A percentile compares a stretch with the other conserved stretches of the same genome.
Evolutionary conservation across 2,329 filamentous ascomycete genomes (phyloP).

Genomic region (Aspergillus fumigatiaffinis): DNA sequence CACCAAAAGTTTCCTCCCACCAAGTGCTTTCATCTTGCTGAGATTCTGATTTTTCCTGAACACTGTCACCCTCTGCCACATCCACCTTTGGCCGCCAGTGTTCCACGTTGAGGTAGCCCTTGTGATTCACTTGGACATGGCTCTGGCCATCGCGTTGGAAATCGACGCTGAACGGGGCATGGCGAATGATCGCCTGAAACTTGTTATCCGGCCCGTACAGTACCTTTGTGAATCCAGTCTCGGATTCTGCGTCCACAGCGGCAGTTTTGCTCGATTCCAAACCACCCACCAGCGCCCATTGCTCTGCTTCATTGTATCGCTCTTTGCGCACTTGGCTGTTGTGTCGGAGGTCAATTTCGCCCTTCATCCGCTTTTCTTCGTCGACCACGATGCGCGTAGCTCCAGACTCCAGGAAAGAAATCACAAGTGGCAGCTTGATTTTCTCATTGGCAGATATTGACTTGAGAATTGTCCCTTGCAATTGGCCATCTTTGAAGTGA

Average conservation of each 20-base stretch:
- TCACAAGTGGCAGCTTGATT: conserved; percentile 73
- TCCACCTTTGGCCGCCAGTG: conserved; percentile 92
- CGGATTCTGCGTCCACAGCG: conserved; percentile 62
- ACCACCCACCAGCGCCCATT: conserved; percentile 82
- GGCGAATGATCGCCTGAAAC: conserved; percentile 78
- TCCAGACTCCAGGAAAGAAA: conserved; percentile 87
- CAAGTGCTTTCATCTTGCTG: conserved; percentile 71
- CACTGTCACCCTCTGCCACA: conserved; percentile 48
- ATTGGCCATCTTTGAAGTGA: conserved; percentile 71
- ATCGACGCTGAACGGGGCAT: conserved; percentile 77
- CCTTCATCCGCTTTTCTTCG: conserved; percentile 84
- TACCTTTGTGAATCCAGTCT: conserved; percentile 65
- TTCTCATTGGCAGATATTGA: conserved; percentile 64
- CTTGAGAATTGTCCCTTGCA: conserved; percentile 80
- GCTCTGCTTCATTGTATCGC: conserved; percentile 85
- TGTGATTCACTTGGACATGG: conserved; percentile 84
- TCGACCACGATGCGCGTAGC: conserved; percentile 83
- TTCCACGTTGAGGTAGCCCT: conserved; percentile 87
- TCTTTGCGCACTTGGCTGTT: conserved; percentile 82
- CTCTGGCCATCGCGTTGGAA: conserved; percentile 79
- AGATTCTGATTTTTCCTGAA: conserved; percentile 38
- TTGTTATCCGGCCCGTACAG: conserved; percentile 71
- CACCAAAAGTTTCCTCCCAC: conserved; percentile 97
- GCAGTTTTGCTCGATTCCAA: conserved; percentile 68
- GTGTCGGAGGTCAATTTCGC: conserved; percentile 82